These are phyloP conservation scores for Dendrocalamus sinicus DNA, from an alignment of 176 grass and related monocot genomes.

Conservation along the genomic window DNA sequence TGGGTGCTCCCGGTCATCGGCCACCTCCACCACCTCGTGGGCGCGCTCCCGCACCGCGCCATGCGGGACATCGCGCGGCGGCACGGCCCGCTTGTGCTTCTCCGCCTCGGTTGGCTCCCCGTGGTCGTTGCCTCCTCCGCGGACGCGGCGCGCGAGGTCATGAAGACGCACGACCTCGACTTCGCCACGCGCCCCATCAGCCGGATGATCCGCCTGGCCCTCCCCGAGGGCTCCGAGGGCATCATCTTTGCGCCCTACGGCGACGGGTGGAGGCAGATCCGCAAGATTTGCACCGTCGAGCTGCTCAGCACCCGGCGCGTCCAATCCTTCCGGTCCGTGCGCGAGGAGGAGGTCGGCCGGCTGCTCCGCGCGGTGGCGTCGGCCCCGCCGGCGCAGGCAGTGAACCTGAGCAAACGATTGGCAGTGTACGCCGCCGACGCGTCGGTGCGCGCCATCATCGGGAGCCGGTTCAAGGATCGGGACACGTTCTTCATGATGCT, in stretches of 20 bases:
- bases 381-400: not conserved
- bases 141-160: conserved; percentile 20
- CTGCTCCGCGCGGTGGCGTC: conserved; percentile 26
- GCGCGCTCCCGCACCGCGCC: conserved; percentile 22
- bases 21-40: conserved; percentile 35
- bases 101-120: conserved; percentile 7
- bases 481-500: conserved; percentile 43
- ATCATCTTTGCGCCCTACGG: conserved; percentile 40
- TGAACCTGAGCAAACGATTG: conserved; percentile 23
- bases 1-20: conserved; percentile 40
- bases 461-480: conserved; percentile 39
- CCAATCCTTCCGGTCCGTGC: not conserved
- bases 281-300: conserved; percentile 42
- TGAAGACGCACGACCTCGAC: conserved; percentile 11
- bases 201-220: not conserved
- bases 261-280: conserved; percentile 23
- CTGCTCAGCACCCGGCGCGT: conserved; percentile 30
- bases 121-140: conserved; percentile 39
- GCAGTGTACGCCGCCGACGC: conserved; percentile 40
- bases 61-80: conserved; percentile 17
- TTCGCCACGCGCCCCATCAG: conserved; percentile 46
- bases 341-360: conserved; percentile 18
- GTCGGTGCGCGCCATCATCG: conserved; percentile 57
- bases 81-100: conserved; percentile 32
- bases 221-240: not conserved